These are phyloP conservation scores for Geotrichum australiense DNA, from an alignment of 1,139 yeast genomes.

Conservation along the genomic window DNA sequence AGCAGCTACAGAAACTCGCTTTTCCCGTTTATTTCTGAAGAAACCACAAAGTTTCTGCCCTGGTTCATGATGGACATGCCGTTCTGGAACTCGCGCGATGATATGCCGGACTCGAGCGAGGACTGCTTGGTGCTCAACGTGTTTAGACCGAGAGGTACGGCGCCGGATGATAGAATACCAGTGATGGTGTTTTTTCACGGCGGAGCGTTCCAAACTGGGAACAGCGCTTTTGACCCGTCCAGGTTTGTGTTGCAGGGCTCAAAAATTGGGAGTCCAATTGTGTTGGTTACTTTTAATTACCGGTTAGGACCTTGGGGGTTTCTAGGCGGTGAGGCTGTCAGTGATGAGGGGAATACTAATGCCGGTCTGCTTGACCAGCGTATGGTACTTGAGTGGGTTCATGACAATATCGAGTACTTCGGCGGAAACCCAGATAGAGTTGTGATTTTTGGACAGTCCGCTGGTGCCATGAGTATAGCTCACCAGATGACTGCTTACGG, in stretches of 20 bases:
- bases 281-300: conserved; percentile 25
- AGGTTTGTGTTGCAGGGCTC: conserved; percentile 20
- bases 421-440: conserved; percentile 38
- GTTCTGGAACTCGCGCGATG: background rate
- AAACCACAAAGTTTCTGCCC: no score
- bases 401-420: conserved; percentile 32
- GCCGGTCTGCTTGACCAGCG: conserved; percentile 35
- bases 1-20: no score
- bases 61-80: conserved; percentile 16
- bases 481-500: conserved; percentile 27
- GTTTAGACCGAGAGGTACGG: conserved; percentile 19
- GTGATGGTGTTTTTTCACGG: conserved; percentile 31
- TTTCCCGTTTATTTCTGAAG: no score
- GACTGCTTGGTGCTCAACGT: conserved; percentile 24
- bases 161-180: conserved; percentile 22
- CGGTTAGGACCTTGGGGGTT: conserved; percentile 32
- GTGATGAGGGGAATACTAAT: conserved; percentile 23
- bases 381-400: conserved; percentile 36
- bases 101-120: conserved; percentile 16
- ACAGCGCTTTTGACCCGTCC: conserved; percentile 18
- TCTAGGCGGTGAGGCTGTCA: conserved; percentile 25
- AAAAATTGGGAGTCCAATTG: conserved; percentile 18
- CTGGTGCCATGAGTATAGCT: conserved; percentile 35
- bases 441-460: conserved; percentile 37
- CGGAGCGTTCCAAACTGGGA: conserved; percentile 28